Evolutionary conservation across 331 rosid genomes (phyloP), one percentile per base, ranked within the genome.

Genomic region (Erythrophleum ivorense): DNA sequence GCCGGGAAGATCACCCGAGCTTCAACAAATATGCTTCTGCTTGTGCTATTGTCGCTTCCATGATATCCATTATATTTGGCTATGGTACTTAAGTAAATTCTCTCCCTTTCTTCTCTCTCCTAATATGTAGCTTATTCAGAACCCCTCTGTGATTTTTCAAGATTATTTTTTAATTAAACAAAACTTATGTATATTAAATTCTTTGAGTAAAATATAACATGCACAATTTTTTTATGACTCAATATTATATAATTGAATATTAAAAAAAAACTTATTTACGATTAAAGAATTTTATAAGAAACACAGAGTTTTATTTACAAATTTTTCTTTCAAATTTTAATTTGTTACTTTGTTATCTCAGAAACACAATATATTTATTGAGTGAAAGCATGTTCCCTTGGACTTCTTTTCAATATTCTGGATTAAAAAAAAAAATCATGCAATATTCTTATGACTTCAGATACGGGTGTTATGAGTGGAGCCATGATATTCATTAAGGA

Each of bases 391-490:
- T 18, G 10, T 66, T 18, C 49, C 49, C 29, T 66, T 6, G 50
- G 49, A 66, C 31, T 36, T 66, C 52, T 55, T 55, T 5, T 55
- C 9, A 5, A 18, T 55, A 18, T 18, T 18, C 3, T 13, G 55
- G 48, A 43, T 5, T 9, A 60, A 60, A 12, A 0, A 6, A 10
- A 19, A 59, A 59, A 1, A 19, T 64, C 71, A 64, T 64, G 38
- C 21, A 36, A 34, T 3, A 64, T 34, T 64, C 12, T 36, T 14
- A 7, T 36, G 57, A 19, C 0, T 79, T 34, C 83, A 89, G 92
- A 91, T 65, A 87, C 92, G 5, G 95, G 92, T 16, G 95, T 91
- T 3, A 91, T 91, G 95, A 89, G 95, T 78, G 95, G 95, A 34
- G 95, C 95, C 12, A 84, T 89, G 92, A 72, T 91, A 75, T 91